Evolutionary conservation across 495 filamentous ascomycete genomes (phyloP).

Genomic region (Aspergillus panamensis): DNA sequence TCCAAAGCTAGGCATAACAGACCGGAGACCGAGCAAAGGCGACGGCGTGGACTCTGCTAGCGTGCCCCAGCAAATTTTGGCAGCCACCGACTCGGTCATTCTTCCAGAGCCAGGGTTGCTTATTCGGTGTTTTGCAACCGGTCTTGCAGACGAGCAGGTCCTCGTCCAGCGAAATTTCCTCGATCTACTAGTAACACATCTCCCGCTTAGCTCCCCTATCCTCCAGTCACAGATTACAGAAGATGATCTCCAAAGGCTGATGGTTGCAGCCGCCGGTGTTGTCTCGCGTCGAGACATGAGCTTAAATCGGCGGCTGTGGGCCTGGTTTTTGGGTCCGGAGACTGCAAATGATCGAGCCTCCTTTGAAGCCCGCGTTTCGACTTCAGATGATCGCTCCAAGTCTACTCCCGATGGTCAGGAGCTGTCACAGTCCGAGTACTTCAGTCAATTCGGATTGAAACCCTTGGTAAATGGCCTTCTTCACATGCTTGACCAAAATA

Average conservation of each 20-base stretch:
- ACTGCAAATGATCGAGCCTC: constrained; percentile 45
- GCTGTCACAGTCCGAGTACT: constrained; percentile 59
- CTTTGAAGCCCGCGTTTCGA: constrained; percentile 47
- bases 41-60: constrained; percentile 23
- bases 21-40: constrained; percentile 33
- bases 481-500: constrained; percentile 63
- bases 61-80: constrained; percentile 29
- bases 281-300: constrained; percentile 91
- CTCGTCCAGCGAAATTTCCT: constrained; percentile 92
- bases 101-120: constrained; percentile 91
- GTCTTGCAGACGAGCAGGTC: constrained; percentile 83
- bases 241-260: constrained; percentile 73
- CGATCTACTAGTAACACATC: constrained; percentile 84
- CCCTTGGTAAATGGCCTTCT: constrained; percentile 72
- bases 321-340: constrained; percentile 93
- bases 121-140: constrained; percentile 84
- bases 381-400: constrained; percentile 43
- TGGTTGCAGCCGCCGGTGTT: constrained; percentile 78
- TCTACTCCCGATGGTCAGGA: constrained; percentile 43
- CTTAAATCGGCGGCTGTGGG: constrained; percentile 88
- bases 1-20: constrained; percentile 60
- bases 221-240: constrained; percentile 67
- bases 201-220: constrained; percentile 83
- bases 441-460: constrained; percentile 70
- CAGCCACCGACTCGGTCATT: constrained; percentile 68